Conservation (phyloP, 768 basidiomycete genomes). For the Rubroboletus pulcherrimus region DNA sequence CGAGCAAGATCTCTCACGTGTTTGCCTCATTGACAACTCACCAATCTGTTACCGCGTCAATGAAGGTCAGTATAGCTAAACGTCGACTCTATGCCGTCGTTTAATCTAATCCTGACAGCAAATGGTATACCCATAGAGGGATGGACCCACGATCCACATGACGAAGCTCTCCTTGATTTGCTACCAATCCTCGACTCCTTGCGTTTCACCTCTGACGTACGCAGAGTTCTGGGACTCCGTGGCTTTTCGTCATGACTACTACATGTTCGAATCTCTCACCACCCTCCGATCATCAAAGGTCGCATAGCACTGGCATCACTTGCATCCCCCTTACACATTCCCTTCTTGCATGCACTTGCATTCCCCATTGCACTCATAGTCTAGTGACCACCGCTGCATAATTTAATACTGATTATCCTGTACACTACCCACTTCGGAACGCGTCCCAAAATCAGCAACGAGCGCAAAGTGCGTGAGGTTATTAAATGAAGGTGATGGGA, state of each 20-base stretch:
- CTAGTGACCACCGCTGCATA: constrained; percentile 31
- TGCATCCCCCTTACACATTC: constrained; percentile 23
- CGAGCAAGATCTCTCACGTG: constrained; percentile 85
- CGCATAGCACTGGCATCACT: constrained; percentile 21
- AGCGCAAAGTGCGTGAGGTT: constrained; percentile 18
- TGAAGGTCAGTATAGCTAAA: constrained; percentile 59
- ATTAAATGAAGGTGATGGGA: constrained; percentile 31
- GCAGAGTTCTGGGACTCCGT: constrained; percentile 80
- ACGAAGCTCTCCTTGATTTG: constrained; percentile 94
- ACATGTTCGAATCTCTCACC: constrained; percentile 3
- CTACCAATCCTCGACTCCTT: constrained; percentile 94
- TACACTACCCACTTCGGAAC: constrained; percentile 30
- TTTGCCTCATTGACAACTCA: constrained; percentile 95
- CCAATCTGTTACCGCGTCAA: constrained; percentile 90
- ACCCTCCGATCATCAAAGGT: constrained; percentile 12
- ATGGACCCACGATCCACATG: constrained; percentile 96
- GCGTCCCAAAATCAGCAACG: constrained; percentile 20
- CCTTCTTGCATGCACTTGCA: constrained; percentile 28
- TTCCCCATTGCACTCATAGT: constrained; percentile 24
- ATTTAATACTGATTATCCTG: constrained; percentile 38
- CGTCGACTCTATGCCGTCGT: background rate
- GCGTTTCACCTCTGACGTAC: constrained; percentile 93
- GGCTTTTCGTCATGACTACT: constrained; percentile 41
- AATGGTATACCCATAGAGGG: constrained; percentile 99
- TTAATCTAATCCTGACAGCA: constrained; percentile 44